phyloP scores from a whole-genome alignment of 768 basidiomycete species.

The Hemileccinum rubropunctum region DNA sequence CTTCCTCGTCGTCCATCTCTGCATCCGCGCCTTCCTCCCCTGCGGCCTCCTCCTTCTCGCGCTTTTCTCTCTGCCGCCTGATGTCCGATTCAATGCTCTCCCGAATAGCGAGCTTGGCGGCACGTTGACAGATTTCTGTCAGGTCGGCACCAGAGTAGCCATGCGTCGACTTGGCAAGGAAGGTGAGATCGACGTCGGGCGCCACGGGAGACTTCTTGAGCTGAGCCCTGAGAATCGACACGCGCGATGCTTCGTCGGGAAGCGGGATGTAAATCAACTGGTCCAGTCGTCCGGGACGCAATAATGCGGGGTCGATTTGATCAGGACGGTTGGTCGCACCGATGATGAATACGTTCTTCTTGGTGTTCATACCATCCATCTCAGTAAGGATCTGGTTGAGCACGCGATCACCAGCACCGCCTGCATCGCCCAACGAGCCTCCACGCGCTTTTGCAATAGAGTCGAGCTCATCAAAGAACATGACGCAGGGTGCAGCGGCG shows the following conservation, averaged over 20 bases:
- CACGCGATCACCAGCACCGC: slow-evolving; percentile 97
- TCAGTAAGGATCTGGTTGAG: slow-evolving; percentile 96
- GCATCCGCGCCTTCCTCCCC: slow-evolving; percentile 62
- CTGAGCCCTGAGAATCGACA: slow-evolving; percentile 87
- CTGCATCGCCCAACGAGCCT: slow-evolving; percentile 77
- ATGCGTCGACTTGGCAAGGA: slow-evolving; percentile 89
- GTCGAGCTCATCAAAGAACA: slow-evolving; percentile 99
- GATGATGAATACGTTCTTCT: slow-evolving; percentile 99
- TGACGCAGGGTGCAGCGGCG: slow-evolving; percentile 97
- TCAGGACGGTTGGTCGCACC: slow-evolving; percentile 97
- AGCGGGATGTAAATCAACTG: slow-evolving; percentile 99
- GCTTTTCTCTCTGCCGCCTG: slow-evolving; percentile 69
- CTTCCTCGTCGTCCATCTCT: slow-evolving; percentile 67
- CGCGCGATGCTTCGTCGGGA: slow-evolving; percentile 88
- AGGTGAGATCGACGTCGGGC: slow-evolving; percentile 75
- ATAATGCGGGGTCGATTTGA: slow-evolving; percentile 89
- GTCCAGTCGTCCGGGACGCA: slow-evolving; percentile 97
- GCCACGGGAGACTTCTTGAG: slow-evolving; percentile 92
- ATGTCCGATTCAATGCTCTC: slow-evolving; percentile 95
- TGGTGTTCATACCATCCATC: slow-evolving; percentile 98
- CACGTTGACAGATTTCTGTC: slow-evolving; percentile 98
- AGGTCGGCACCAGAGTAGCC: slow-evolving; percentile 99
- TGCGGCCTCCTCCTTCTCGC: slow-evolving; percentile 70
- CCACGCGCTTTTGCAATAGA: slow-evolving; percentile 99
- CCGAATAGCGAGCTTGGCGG: slow-evolving; percentile 95